Conservation (phyloP, 305 asterid species). For the Solanum hybrid region DNA sequence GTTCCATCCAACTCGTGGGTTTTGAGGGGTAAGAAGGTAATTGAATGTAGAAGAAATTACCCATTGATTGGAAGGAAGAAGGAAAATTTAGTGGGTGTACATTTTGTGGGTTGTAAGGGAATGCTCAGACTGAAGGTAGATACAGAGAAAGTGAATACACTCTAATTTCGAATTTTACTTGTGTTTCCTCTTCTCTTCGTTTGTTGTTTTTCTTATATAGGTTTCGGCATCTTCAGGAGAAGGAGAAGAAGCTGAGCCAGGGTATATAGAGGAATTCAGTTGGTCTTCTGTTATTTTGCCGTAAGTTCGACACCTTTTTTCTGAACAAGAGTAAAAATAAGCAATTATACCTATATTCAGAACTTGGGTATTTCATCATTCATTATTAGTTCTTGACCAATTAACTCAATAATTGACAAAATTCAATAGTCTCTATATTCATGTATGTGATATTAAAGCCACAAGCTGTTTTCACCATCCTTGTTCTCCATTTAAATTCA, state of each 20-base stretch:
- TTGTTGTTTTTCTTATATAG: conserved; percentile 17
- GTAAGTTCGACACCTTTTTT: conserved; percentile 30
- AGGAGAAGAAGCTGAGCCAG: conserved; percentile 36
- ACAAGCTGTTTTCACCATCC: background rate
- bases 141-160: conserved; percentile 1
- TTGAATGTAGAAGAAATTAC: conserved; percentile 1
- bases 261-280: conserved; percentile 54
- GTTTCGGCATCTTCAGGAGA: conserved; percentile 60
- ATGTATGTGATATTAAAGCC: background rate
- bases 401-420: background rate
- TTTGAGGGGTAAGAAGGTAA: conserved; percentile 3
- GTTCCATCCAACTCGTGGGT: conserved; percentile 2
- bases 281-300: conserved; percentile 90
- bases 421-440: background rate
- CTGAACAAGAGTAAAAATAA: background rate
- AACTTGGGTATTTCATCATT: background rate
- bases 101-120: background rate
- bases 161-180: background rate
- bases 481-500: background rate
- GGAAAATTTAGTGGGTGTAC: background rate
- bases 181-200: background rate
- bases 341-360: background rate
- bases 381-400: background rate
- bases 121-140: conserved; percentile 5
- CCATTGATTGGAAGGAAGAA: conserved; percentile 2